These are phyloP conservation scores for Xylona heveae DNA, from an alignment of 495 filamentous ascomycete species.

Conservation along the genomic window DNA sequence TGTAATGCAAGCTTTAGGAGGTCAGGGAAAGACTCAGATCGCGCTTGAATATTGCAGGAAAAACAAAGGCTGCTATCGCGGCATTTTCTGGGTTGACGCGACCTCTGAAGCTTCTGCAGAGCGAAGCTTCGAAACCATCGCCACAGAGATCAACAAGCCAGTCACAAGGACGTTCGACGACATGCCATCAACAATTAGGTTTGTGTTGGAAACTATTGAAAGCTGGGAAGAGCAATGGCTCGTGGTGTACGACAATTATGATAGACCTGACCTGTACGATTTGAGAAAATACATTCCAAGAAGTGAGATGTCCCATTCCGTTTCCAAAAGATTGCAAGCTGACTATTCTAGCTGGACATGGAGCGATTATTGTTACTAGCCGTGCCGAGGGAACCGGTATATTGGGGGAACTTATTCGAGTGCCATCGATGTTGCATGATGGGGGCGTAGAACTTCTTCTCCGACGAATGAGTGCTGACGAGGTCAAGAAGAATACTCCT, in stretches of 20 bases:
- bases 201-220: slow-evolving; percentile 8
- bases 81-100: slow-evolving; percentile 16
- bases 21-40: slow-evolving; percentile 17
- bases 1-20: slow-evolving; percentile 14
- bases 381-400: slow-evolving; percentile 3
- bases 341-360: slow-evolving; percentile 2
- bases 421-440: slow-evolving; percentile 8
- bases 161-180: slow-evolving; percentile 1
- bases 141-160: slow-evolving; percentile 1
- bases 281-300: slow-evolving; percentile 10
- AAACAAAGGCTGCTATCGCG: slow-evolving; percentile 5
- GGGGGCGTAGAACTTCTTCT: slow-evolving; percentile 12
- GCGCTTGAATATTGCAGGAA: slow-evolving; percentile 14
- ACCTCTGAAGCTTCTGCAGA: slow-evolving; percentile 4
- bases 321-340: slow-evolving; percentile 3
- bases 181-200: slow-evolving; percentile 4
- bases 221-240: slow-evolving; percentile 10
- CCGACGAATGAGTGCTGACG: slow-evolving; percentile 1
- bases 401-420: slow-evolving; percentile 2
- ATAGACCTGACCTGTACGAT: slow-evolving; percentile 12
- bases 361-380: slow-evolving; percentile 12
- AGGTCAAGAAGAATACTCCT: slow-evolving; percentile 4
- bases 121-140: slow-evolving; percentile 6
- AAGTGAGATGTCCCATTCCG: too few species aligned
- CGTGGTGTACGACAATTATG: slow-evolving; percentile 18